These are phyloP conservation scores for Acacia melanoxylon DNA, from an alignment of 306 rosid species.

Conservation along the genomic window DNA sequence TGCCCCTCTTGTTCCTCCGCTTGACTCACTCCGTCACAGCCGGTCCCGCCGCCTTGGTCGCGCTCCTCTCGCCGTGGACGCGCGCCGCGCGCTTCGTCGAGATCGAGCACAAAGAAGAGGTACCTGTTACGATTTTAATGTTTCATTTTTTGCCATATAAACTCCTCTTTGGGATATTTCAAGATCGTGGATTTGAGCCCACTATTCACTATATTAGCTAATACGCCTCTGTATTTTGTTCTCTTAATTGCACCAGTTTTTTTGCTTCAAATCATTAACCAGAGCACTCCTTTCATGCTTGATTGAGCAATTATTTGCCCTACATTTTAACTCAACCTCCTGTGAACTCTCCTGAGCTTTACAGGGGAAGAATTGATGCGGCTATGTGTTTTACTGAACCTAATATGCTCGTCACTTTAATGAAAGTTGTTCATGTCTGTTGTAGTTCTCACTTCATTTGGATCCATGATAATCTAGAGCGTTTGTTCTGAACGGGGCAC, in stretches of 20 bases:
- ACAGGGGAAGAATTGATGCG: neutral
- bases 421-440: too few species aligned
- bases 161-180: constrained; percentile 7
- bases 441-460: neutral
- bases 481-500: too few species aligned
- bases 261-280: neutral
- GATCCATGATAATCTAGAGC: neutral
- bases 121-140: too few species aligned
- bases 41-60: too few species aligned
- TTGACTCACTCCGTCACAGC: too few species aligned
- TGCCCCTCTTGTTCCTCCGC: too few species aligned
- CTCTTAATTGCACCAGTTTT: constrained; percentile 34
- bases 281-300: neutral
- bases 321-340: neutral
- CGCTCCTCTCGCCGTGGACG: too few species aligned
- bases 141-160: too few species aligned
- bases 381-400: neutral
- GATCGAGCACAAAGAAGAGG: too few species aligned
- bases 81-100: too few species aligned
- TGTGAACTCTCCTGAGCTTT: neutral
- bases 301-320: neutral
- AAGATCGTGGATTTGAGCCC: neutral
- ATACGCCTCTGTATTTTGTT: constrained; percentile 33
- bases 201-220: neutral
- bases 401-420: neutral